Conservation (phyloP, 225 moss, liverwort and hornwort species). For the Takakia lepidozioides region DNA sequence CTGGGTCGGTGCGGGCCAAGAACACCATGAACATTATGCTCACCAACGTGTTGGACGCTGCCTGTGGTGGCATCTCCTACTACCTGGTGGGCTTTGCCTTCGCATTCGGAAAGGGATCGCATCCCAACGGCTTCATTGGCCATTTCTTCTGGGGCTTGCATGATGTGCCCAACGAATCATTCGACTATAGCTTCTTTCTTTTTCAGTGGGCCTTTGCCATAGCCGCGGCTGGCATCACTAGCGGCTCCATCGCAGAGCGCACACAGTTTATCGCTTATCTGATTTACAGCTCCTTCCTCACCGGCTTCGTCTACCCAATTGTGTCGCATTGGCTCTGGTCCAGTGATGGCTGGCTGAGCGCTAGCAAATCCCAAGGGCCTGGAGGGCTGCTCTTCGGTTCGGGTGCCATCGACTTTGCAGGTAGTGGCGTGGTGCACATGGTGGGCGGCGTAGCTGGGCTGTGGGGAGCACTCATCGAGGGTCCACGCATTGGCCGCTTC, state of each 20-base stretch:
- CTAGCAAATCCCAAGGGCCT: background rate
- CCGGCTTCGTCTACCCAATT: constrained; percentile 52
- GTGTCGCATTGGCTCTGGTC: constrained; percentile 48
- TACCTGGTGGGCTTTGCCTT: constrained; percentile 85
- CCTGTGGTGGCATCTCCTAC: constrained; percentile 78
- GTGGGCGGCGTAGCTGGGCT: constrained; percentile 44
- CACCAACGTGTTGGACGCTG: constrained; percentile 84
- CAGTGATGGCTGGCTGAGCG: constrained; percentile 26
- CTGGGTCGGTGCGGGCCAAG: constrained; percentile 84
- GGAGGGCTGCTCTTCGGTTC: constrained; percentile 13
- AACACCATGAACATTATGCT: constrained; percentile 95
- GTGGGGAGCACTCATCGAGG: constrained; percentile 41
- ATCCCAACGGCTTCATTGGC: constrained; percentile 72
- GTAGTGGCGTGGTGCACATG: constrained; percentile 51
- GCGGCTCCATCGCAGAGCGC: constrained; percentile 60
- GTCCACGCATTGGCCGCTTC: constrained; percentile 48
- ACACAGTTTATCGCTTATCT: constrained; percentile 42
- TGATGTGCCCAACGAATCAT: constrained; percentile 16
- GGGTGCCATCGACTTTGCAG: constrained; percentile 43
- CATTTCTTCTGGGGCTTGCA: constrained; percentile 9
- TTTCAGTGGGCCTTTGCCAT: constrained; percentile 56
- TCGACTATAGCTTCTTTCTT: constrained; percentile 41
- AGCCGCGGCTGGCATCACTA: constrained; percentile 42
- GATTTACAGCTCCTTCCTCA: constrained; percentile 37
- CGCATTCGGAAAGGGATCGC: constrained; percentile 51